phyloP scores from a whole-genome alignment of 176 grass and related monocot genomes.

The Ampelocalamus luodianensis region DNA sequence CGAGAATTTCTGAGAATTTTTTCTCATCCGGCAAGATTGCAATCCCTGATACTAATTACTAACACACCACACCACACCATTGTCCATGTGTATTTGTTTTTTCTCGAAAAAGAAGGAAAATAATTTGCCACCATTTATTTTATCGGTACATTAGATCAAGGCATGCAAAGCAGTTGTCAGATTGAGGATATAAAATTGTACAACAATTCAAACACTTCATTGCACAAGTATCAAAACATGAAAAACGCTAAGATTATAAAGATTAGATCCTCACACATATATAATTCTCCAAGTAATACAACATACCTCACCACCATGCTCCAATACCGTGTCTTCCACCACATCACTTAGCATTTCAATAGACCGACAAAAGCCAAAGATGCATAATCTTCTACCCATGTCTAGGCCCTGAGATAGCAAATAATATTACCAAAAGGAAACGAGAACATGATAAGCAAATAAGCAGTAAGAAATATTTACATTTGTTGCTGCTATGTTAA shows the following conservation, averaged over 20 bases:
- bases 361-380: constrained; percentile 94
- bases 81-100: too few relatives aligned
- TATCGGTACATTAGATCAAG: too few relatives aligned
- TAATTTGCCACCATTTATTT: too few relatives aligned
- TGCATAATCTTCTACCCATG: constrained; percentile 92
- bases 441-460: neutral
- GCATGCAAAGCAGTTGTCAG: too few relatives aligned
- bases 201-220: too few relatives aligned
- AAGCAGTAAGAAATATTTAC: constrained; percentile 45
- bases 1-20: too few relatives aligned
- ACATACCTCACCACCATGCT: constrained; percentile 93
- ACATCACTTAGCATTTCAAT: constrained; percentile 98
- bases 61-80: too few relatives aligned
- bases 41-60: too few relatives aligned
- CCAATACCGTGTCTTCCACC: constrained; percentile 89
- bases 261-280: neutral
- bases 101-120: too few relatives aligned
- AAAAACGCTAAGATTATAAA: neutral
- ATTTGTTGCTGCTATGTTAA: constrained; percentile 98
- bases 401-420: constrained; percentile 71
- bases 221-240: too few relatives aligned
- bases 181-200: too few relatives aligned
- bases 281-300: neutral
- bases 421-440: constrained; percentile 38
- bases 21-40: too few relatives aligned